Base-by-base conservation (phyloP, 495 filamentous ascomycete species). In the Penicillium pancosmium region DNA sequence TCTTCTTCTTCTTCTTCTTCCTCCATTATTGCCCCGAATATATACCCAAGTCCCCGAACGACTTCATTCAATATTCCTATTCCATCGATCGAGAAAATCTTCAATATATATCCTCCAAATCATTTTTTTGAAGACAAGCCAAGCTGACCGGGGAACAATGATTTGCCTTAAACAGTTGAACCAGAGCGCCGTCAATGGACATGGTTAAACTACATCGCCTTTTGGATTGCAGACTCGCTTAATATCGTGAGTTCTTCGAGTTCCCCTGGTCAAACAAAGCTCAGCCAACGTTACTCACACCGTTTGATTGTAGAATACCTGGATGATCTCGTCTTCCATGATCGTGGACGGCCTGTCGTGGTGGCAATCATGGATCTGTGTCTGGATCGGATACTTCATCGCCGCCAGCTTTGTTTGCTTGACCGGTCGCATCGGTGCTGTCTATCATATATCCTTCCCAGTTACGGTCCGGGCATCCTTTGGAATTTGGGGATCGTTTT, bases 341-440 rank as follows among this genome's bases (percentile, higher is more conserved):
- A 93, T 96, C 68, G 81, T 87, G 0, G 78, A 73, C 55, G 90
- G 92, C 7, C 78, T 97, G 48, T 91, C 91, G 5, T 97, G 93
- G 93, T 97, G 93, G 93, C 92, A 97, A 73, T 86, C 91, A 3
- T 97, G 92, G 93, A 77, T 97, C 12, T 94, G 91, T 69, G 86
- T 88, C 41, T 92, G 89, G 89, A 78, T 91, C 23, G 92, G 92
- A 51, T 96, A 96, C 67, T 79, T 85, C 41, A 86, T 96, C 59
- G 84, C 91, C 0, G 91, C 82, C 18, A 74, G 64, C 61, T 94
- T 96, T 72, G 84, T 96, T 58, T 87, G 83, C 64, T 51, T 86
- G 64, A 93, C 90, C 16, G 92, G 91, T 68, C 88, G 91, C 51
- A 94, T 96, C 61, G 91, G 91, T 53, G 89, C 92, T n/a, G 88